Evolutionary conservation across 768 basidiomycete species (phyloP).

Genomic region (Dendrothele bispora): DNA sequence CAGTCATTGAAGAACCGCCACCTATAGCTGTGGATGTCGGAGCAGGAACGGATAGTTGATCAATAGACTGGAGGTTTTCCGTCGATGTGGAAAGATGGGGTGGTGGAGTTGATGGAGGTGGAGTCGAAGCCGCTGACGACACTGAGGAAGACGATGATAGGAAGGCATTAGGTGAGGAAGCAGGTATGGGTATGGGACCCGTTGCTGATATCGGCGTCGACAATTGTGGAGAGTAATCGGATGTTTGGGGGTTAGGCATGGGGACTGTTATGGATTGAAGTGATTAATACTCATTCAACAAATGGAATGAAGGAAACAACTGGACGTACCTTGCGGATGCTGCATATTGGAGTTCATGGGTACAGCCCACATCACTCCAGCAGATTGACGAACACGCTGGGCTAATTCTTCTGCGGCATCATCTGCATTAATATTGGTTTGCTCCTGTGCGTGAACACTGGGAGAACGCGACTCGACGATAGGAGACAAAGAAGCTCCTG

Average conservation of each 20-base stretch:
- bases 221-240: background rate
- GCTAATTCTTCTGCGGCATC: slow-evolving; percentile 39
- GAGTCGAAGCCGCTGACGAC: slow-evolving; percentile 29
- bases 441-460: slow-evolving; percentile 21
- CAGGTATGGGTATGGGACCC: slow-evolving; percentile 23
- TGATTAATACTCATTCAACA: too few relatives aligned
- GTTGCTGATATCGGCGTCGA: slow-evolving; percentile 30
- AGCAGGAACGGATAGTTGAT: slow-evolving; percentile 5
- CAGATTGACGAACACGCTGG: slow-evolving; percentile 48
- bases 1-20: slow-evolving; percentile 18
- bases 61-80: slow-evolving; percentile 10
- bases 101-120: slow-evolving; percentile 40
- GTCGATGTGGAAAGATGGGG: slow-evolving; percentile 11
- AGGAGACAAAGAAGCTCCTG: slow-evolving; percentile 55
- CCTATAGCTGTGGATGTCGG: slow-evolving; percentile 12
- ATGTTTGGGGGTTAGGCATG: background rate
- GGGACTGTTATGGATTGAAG: too few relatives aligned
- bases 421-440: slow-evolving; percentile 14
- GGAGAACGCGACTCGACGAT: slow-evolving; percentile 34
- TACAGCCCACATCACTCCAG: slow-evolving; percentile 57
- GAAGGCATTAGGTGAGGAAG: slow-evolving; percentile 25
- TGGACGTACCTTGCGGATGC: slow-evolving; percentile 20
- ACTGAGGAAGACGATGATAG: slow-evolving; percentile 1
- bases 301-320: background rate
- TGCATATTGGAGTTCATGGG: slow-evolving; percentile 36